phyloP scores from a whole-genome alignment of 495 filamentous ascomycete genomes.

The Annulohypoxylon nitens region DNA sequence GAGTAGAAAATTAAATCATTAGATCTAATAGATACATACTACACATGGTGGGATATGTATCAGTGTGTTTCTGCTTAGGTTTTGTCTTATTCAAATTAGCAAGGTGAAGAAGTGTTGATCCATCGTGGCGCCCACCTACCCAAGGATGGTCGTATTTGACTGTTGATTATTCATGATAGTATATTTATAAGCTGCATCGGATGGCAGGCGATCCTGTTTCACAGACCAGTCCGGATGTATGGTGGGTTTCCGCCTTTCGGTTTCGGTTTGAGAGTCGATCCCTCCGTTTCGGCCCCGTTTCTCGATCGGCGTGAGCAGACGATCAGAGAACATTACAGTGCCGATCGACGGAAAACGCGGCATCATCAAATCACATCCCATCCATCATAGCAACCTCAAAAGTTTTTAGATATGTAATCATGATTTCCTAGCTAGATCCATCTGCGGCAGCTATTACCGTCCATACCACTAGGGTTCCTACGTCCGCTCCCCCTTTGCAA shows the following conservation, averaged over 20 bases:
- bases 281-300: slow-evolving; percentile 26
- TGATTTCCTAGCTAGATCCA: slow-evolving; percentile 38
- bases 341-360: not conserved
- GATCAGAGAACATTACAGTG: not conserved
- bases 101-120: no score
- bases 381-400: slow-evolving; percentile 7
- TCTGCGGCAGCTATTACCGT: slow-evolving; percentile 35
- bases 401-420: slow-evolving; percentile 22
- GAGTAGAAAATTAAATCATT: no score
- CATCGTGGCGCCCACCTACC: not conserved
- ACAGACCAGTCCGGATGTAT: slow-evolving; percentile 21
- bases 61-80: no score
- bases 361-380: not conserved
- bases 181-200: not conserved
- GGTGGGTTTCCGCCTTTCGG: slow-evolving; percentile 7
- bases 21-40: not conserved
- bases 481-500: not conserved
- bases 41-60: no score
- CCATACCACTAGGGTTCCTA: slow-evolving; percentile 19
- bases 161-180: not conserved
- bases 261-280: slow-evolving; percentile 26
- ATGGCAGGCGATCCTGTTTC: slow-evolving; percentile 29
- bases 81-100: no score
- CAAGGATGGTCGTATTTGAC: not conserved
- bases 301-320: slow-evolving; percentile 3